Base-by-base conservation (phyloP, 2,329 filamentous ascomycete genomes). In the Exophiala xenobiotica region DNA sequence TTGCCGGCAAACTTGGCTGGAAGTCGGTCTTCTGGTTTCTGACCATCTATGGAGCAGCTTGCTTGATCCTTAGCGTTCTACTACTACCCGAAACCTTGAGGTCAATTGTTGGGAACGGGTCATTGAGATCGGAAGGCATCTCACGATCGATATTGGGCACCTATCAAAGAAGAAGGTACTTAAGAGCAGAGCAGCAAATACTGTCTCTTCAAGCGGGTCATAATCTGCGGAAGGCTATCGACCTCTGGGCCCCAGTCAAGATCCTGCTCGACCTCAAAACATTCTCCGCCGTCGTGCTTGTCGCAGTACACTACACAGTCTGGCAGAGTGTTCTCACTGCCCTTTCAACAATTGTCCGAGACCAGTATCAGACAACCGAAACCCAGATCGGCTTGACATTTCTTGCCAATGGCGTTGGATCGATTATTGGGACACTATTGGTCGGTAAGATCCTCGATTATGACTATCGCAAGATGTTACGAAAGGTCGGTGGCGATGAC, bases 301-400 rank as follows among this genome's bases (percentile, higher is more conserved):
- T 78, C 3, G 74, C 73, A 0, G 60, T 79, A 2, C 75, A 78
- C 63, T 81, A 80, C 50, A 70, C 76, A 0, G 73, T 78, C 6
- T 81, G 76, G 75, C 76, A 79, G 49, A 79, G 80, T 75, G 75
- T 71, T 57, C 78, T 79, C 50, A 78, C 78, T 0, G 74, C 73
- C 27, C 76, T 78, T 70, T 77, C 78, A 0, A 70, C 70, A 0
- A 67, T 80, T 0, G 78, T 80, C 57, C 59, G 74, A 26, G 53
- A 60, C 0, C 60, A 57, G 3, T 80, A 80, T 51, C 65, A 66
- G 6, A 65, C 78, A 1, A 62, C 49, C 3, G 73, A 75, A 49
- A 71, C 69, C 3, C 67, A 78, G 35, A 73, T 77, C 11, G 77
- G 77, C 0, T 63, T 79, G 2, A 74, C 74, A 0, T 82, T 80